A percentile compares a stretch with the other conserved stretches of the same genome.
Evolutionary conservation across 2,329 filamentous ascomycete species (phyloP).

Genomic region (Cladorrhinum sp.): DNA sequence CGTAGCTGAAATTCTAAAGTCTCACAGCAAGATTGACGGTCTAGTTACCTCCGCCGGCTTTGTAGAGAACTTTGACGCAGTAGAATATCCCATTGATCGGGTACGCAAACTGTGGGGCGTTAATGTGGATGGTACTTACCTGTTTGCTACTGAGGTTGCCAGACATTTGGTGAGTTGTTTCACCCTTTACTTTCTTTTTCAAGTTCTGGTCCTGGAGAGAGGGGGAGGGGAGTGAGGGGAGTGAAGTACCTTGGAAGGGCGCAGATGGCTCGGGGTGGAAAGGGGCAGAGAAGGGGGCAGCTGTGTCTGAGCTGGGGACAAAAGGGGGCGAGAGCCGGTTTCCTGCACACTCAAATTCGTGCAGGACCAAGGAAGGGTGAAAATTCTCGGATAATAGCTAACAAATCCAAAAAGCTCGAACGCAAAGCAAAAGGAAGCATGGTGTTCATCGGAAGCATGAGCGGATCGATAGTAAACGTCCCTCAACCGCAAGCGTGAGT

Average conservation of each 20-base stretch:
- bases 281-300: too few relatives aligned
- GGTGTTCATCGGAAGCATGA: constrained; percentile 96
- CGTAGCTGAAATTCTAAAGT: constrained; percentile 64
- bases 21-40: constrained; percentile 82
- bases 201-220: not conserved
- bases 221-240: not conserved
- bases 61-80: constrained; percentile 91
- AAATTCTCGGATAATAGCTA: not conserved
- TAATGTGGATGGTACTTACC: constrained; percentile 88
- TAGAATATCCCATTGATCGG: constrained; percentile 84
- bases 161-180: constrained; percentile 61
- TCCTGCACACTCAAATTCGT: too few relatives aligned
- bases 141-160: constrained; percentile 80
- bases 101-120: constrained; percentile 93
- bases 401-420: constrained; percentile 53
- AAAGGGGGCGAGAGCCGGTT: too few relatives aligned
- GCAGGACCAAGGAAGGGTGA: not conserved
- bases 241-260: too few relatives aligned
- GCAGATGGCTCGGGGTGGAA: too few relatives aligned
- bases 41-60: constrained; percentile 96
- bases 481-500: constrained; percentile 80
- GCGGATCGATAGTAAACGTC: constrained; percentile 87
- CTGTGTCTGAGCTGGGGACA: too few relatives aligned
- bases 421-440: constrained; percentile 78
- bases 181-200: too few relatives aligned